phyloP scores from a whole-genome alignment of 2,329 filamentous ascomycete species.

The Canariomyces notabilis region DNA sequence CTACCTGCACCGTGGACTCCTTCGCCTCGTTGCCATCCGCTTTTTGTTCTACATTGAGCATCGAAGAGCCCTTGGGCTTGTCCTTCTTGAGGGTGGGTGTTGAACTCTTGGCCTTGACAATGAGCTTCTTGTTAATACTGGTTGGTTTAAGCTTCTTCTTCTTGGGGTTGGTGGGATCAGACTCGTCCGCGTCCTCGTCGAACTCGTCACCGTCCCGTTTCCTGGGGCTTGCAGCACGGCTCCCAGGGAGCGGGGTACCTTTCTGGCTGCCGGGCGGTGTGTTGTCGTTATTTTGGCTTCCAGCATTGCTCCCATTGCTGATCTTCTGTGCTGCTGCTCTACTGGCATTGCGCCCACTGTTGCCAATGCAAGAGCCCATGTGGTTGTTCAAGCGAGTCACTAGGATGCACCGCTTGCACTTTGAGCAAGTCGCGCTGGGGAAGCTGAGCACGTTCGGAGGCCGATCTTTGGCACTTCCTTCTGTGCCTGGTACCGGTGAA shows the following conservation, averaged over 20 bases:
- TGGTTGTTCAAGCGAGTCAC: constrained; percentile 63
- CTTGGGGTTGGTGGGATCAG: constrained; percentile 45
- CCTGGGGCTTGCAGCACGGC: constrained; percentile 49
- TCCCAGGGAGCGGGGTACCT: constrained; percentile 53
- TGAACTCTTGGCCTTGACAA: constrained; percentile 48
- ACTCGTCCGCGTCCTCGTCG: constrained; percentile 50
- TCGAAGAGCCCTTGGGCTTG: constrained; percentile 47
- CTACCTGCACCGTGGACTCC: constrained; percentile 36
- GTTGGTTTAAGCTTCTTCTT: constrained; percentile 55
- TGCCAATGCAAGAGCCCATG: constrained; percentile 64
- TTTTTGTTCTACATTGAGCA: constrained; percentile 46
- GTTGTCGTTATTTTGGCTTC: constrained; percentile 49
- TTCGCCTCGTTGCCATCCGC: constrained; percentile 35
- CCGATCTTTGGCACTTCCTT: constrained; percentile 44
- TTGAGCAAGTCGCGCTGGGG: constrained; percentile 61
- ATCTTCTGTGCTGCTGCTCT: constrained; percentile 59
- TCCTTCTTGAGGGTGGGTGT: constrained; percentile 44
- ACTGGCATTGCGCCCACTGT: constrained; percentile 59
- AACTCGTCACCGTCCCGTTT: constrained; percentile 53
- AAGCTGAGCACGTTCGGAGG: constrained; percentile 59
- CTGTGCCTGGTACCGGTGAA: constrained; percentile 28
- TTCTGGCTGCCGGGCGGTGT: constrained; percentile 61
- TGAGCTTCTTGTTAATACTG: constrained; percentile 47
- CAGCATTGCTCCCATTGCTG: constrained; percentile 46
- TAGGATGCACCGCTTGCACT: constrained; percentile 61